Evolutionary conservation across 2,329 filamentous ascomycete species (phyloP).

Genomic region (Microdochium bolleyi): DNA sequence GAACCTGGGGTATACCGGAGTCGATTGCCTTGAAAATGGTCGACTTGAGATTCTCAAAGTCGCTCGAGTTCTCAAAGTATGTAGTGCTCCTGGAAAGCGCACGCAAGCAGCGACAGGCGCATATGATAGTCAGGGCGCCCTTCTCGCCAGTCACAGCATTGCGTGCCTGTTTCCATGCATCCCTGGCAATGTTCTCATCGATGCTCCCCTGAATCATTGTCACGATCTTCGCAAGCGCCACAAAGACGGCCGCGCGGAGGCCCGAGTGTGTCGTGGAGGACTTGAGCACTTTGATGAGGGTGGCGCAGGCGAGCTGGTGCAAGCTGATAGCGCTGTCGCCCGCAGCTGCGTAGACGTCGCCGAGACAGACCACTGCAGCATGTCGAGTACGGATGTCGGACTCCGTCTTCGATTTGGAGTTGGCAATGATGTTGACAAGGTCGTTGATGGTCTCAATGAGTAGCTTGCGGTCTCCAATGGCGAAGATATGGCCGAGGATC

Average conservation of each 20-base stretch:
- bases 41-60: constrained; percentile 83
- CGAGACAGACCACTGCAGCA: constrained; percentile 79
- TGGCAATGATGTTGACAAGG: constrained; percentile 62
- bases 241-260: constrained; percentile 70
- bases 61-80: constrained; percentile 80
- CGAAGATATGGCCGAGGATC: constrained; percentile 76
- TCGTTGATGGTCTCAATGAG: constrained; percentile 95
- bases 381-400: constrained; percentile 74
- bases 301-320: constrained; percentile 64
- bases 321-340: constrained; percentile 87
- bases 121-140: constrained; percentile 69
- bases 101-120: constrained; percentile 73
- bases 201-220: constrained; percentile 67
- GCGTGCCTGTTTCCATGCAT: constrained; percentile 88
- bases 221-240: constrained; percentile 66
- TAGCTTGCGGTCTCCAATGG: constrained; percentile 79
- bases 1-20: constrained; percentile 63
- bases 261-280: constrained; percentile 72
- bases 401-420: constrained; percentile 67
- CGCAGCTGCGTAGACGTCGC: constrained; percentile 82
- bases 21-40: constrained; percentile 84
- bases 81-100: constrained; percentile 62
- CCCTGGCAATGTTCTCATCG: constrained; percentile 78
- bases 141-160: constrained; percentile 73
- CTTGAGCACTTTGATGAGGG: constrained; percentile 74